These are phyloP conservation scores for Termitomyces sp. DNA, from an alignment of 768 basidiomycete genomes.

Conservation along the genomic window DNA sequence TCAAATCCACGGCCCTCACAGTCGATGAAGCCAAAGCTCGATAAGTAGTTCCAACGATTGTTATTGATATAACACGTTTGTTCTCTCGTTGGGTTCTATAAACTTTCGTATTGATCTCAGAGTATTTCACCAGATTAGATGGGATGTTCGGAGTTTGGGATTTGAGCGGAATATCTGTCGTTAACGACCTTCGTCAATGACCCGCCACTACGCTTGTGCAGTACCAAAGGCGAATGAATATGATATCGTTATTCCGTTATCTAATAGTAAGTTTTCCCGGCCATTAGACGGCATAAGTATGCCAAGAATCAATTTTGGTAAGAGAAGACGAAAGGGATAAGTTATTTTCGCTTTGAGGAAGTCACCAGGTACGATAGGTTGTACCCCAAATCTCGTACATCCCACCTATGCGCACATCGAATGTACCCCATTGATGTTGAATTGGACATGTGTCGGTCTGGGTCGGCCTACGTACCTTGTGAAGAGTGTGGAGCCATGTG, in stretches of 20 bases:
- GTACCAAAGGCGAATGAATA: neutral
- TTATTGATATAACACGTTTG: neutral
- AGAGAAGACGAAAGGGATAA: neutral
- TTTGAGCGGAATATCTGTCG: neutral
- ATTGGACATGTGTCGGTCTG: neutral
- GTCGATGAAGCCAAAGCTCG: neutral
- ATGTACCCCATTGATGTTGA: neutral
- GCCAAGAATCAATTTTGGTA: neutral
- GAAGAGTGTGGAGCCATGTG: neutral
- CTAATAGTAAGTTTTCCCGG: neutral
- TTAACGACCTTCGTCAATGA: neutral
- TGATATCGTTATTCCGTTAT: neutral
- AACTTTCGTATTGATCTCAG: neutral
- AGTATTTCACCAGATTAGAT: neutral
- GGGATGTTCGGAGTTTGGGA: neutral
- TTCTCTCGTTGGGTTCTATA: neutral
- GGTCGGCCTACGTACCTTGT: neutral
- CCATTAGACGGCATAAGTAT: neutral
- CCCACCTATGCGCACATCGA: neutral
- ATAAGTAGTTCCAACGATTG: neutral
- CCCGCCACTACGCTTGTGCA: neutral
- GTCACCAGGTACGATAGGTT: neutral
- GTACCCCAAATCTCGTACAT: neutral
- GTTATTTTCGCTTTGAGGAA: neutral
- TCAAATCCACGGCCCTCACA: neutral